Conservation (phyloP, 495 filamentous ascomycete genomes). For the Penicillium paradoxum region DNA sequence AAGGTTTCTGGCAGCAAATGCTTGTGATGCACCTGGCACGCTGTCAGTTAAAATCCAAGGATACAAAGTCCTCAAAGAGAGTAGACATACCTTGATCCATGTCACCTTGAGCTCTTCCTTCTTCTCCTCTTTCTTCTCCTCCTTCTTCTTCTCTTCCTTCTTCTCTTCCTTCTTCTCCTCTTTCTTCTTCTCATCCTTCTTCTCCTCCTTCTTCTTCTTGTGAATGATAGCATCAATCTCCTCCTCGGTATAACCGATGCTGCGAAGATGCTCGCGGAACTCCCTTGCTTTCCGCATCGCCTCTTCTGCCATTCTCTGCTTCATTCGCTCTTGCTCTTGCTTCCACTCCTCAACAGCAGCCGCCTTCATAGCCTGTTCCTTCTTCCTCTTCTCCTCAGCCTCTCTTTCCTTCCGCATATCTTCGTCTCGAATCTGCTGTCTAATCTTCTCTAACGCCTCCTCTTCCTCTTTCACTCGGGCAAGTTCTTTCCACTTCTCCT, state of each 20-base stretch:
- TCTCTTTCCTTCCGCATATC: constrained; percentile 27
- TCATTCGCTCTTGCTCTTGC: constrained; percentile 45
- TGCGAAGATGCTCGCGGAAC: constrained; percentile 37
- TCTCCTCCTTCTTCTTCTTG: constrained; percentile 43
- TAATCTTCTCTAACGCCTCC: constrained; percentile 15
- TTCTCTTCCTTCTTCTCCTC: constrained; percentile 42
- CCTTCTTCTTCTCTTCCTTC: constrained; percentile 45
- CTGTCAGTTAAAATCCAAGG: constrained; percentile 9
- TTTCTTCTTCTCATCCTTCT: constrained; percentile 44
- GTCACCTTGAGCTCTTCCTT: constrained; percentile 47
- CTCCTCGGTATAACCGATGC: constrained; percentile 38
- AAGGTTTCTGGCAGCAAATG: constrained; percentile 48
- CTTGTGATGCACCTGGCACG: constrained; percentile 41
- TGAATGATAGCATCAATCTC: constrained; percentile 54
- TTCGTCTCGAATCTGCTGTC: constrained; percentile 21
- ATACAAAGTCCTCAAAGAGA: neutral
- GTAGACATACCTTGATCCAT: constrained; percentile 45
- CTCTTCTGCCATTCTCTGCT: constrained; percentile 25
- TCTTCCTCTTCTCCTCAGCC: constrained; percentile 20
- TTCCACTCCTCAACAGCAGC: constrained; percentile 35
- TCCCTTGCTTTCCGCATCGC: constrained; percentile 44
- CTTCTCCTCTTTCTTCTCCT: constrained; percentile 42
- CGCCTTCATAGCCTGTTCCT: constrained; percentile 31
- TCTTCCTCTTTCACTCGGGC: constrained; percentile 15
- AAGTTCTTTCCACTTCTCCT: constrained; percentile 22